Evolutionary conservation across 495 filamentous ascomycete genomes (phyloP), one percentile per base, ranked within the genome.

Genomic region (Podospora didyma): DNA sequence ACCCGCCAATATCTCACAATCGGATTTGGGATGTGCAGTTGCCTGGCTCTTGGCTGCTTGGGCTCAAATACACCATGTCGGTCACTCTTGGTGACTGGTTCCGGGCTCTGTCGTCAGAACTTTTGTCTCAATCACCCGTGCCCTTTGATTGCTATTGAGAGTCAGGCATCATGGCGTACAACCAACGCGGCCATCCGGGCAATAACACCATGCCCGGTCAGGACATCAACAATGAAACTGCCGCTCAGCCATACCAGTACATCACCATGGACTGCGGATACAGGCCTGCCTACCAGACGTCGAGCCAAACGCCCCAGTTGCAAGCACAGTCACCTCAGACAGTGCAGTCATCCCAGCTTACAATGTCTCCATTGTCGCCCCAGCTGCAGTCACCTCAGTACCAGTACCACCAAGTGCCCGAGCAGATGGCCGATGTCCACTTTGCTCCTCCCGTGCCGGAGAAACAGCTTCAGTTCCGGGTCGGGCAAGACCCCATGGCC

Each of bases 261-360:
- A 21, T 46, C 47, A 51, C 50, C 54, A 37, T 45, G 17, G 54
- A 45, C 47, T 14, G 28, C 47, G 34, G 34, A 19, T 47, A 55
- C 44, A 42, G 39, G 5, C 39, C 39, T 42, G 39, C 39, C 2
- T 42, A 42, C n/a, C 39, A 42, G n/a, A 16, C n/a, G 39, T 42
- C 39, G 5, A 17, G 5, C 39, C 39, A 42, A 14, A 2, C 39
- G 39, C n/a, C 39, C 39, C n/a, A 14, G 39, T 5, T n/a, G n/a
- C n/a, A n/a, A n/a, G n/a, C n/a, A 5, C 39, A 42, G 39, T 42
- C 3, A 42, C 39, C 39, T 42, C 39, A 7, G 4, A 7, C 4
- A 14, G 12, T 16, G 9, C 39, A 2, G 39, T 42, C 39, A 5
- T 14, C 39, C 14, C 39, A 42, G 39, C 39, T 42, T 31, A 3